phyloP scores from a whole-genome alignment of 768 basidiomycete species.

The Auricularia heimuer region DNA sequence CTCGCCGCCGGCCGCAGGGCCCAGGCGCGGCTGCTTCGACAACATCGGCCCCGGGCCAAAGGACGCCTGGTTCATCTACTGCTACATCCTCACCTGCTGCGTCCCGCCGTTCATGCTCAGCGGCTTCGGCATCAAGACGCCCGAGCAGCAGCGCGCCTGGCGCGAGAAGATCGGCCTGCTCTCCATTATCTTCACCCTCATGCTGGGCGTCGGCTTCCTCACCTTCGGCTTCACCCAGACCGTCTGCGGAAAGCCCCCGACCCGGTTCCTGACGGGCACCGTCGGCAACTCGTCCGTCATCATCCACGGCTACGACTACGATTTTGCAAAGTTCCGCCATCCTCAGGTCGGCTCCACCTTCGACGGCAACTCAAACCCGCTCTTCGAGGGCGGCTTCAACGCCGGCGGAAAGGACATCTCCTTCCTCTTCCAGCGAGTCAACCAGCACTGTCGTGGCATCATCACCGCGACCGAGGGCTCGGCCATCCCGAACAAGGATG shows the following conservation, averaged over 20 bases:
- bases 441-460: slow-evolving; percentile 68
- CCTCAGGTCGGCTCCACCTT: slow-evolving; percentile 59
- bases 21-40: slow-evolving; percentile 47
- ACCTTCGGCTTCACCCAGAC: slow-evolving; percentile 96
- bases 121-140: slow-evolving; percentile 75
- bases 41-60: slow-evolving; percentile 80
- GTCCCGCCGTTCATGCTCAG: slow-evolving; percentile 71
- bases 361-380: slow-evolving; percentile 73
- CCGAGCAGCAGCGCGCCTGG: slow-evolving; percentile 95
- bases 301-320: slow-evolving; percentile 91
- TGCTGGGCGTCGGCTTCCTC: slow-evolving; percentile 93
- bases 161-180: slow-evolving; percentile 96
- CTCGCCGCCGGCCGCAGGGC: slow-evolving; percentile 26
- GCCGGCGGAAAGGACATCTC: slow-evolving; percentile 83
- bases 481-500: slow-evolving; percentile 54
- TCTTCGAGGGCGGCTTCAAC: slow-evolving; percentile 65
- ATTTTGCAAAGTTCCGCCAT: slow-evolving; percentile 80
- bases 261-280: slow-evolving; percentile 70
- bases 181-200: slow-evolving; percentile 64
- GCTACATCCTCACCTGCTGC: slow-evolving; percentile 71
- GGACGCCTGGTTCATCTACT: slow-evolving; percentile 93
- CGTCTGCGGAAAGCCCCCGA: slow-evolving; percentile 83
- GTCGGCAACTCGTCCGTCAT: slow-evolving; percentile 60
- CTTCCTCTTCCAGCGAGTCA: slow-evolving; percentile 91
- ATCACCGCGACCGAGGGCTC: slow-evolving; percentile 65